These are phyloP conservation scores for Dysphania ambrosioides DNA, from an alignment of 148 eudicot genomes.

Conservation along the genomic window DNA sequence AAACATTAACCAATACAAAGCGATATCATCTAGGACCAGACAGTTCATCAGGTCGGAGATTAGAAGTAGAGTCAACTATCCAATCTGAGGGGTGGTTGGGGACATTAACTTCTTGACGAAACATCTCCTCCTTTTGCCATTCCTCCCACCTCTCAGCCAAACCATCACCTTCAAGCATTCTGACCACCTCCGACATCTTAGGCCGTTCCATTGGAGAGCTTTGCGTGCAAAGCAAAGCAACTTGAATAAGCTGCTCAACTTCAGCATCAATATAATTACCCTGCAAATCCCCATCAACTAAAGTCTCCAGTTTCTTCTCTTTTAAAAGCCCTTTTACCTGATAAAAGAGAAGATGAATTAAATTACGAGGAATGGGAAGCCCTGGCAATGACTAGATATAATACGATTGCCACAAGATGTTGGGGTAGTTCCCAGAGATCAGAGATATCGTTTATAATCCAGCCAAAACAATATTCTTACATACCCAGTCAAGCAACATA, in stretches of 20 bases:
- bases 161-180: constrained; percentile 42
- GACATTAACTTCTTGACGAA: constrained; percentile 28
- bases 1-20: constrained; percentile 9
- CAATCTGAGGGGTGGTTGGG: constrained; percentile 25
- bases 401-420: not conserved
- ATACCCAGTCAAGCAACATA: constrained; percentile 56
- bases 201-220: constrained; percentile 35
- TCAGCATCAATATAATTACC: constrained; percentile 36
- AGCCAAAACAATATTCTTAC: not conserved
- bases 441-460: not conserved
- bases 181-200: constrained; percentile 41
- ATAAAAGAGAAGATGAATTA: not conserved
- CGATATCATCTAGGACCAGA: constrained; percentile 40
- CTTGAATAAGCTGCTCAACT: constrained; percentile 40
- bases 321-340: constrained; percentile 47
- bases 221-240: constrained; percentile 37
- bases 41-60: constrained; percentile 34
- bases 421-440: not conserved
- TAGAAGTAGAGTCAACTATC: constrained; percentile 34
- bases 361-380: not conserved
- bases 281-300: constrained; percentile 39
- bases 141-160: constrained; percentile 42
- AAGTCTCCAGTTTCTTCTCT: constrained; percentile 41
- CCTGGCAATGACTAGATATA: not conserved
- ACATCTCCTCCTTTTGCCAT: constrained; percentile 39